A percentile compares a stretch with the other conserved stretches of the same genome.
Conservation (phyloP, 768 basidiomycete species). For the Boletus rubescentipes region DNA sequence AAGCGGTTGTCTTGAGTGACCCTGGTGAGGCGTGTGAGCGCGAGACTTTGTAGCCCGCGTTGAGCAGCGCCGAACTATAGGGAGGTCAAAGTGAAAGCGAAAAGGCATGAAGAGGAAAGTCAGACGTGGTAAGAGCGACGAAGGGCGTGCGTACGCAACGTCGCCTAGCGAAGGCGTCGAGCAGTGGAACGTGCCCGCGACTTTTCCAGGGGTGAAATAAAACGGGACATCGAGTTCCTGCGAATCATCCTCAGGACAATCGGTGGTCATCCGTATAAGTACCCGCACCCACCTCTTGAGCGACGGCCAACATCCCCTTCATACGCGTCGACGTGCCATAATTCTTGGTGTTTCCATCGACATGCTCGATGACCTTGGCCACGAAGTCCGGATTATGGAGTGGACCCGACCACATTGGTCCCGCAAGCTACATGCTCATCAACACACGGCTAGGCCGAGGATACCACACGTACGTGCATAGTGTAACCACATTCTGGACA, state of each 20-base stretch:
- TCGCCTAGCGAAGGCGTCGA: slow-evolving; percentile 72
- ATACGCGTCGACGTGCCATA: slow-evolving; percentile 84
- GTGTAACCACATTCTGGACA: slow-evolving; percentile 83
- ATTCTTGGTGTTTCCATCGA: slow-evolving; percentile 56
- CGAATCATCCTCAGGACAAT: background rate
- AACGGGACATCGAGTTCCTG: slow-evolving; percentile 80
- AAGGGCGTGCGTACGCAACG: slow-evolving; percentile 56
- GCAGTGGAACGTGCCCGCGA: slow-evolving; percentile 83
- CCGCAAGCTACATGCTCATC: slow-evolving; percentile 60
- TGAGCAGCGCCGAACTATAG: slow-evolving; percentile 80
- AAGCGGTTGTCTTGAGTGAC: slow-evolving; percentile 87
- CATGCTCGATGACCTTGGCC: slow-evolving; percentile 67
- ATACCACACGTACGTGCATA: slow-evolving; percentile 59
- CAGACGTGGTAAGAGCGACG: no score
- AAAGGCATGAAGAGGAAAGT: background rate
- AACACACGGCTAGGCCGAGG: background rate
- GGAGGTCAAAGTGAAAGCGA: background rate
- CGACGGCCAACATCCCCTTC: slow-evolving; percentile 93
- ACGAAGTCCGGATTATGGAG: slow-evolving; percentile 80
- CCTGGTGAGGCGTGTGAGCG: slow-evolving; percentile 90
- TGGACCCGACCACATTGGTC: slow-evolving; percentile 95
- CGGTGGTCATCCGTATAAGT: background rate
- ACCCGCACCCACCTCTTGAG: slow-evolving; percentile 68
- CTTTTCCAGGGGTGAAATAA: slow-evolving; percentile 81
- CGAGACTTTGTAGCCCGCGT: slow-evolving; percentile 81